Evolutionary conservation across 305 asterid species (phyloP), one percentile per base, ranked within the genome.

Genomic region (Salvia sclarea): DNA sequence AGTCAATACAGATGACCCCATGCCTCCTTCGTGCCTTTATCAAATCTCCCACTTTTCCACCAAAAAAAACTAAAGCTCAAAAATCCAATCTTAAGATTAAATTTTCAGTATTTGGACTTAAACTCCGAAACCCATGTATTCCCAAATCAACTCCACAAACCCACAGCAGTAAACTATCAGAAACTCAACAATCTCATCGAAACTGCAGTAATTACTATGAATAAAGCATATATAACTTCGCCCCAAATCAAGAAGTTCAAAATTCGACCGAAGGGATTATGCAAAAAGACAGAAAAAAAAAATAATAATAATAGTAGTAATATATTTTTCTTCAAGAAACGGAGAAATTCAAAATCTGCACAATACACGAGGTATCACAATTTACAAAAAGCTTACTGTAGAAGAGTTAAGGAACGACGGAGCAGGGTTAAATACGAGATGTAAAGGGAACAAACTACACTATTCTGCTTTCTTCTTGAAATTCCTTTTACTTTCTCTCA

Each of bases 21-120:
- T 67, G n/a, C 71, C 69, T 66, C 64, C 67, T 54, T 35, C 74
- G 67, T 16, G 59, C 72, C 79, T 79, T 49, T 12, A 7, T 55
- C 70, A 40, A 63, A 55, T 61, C 47, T 40, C 38, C 77, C 72
- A 72, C 78, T 75, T 80, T 77, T 64, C 78, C 78, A 74, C 74
- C 78, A 81, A 72, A 48, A 37, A 37, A 16, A 65, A 59, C 71
- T 69, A 57, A 61, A 76, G 76, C 69, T 59, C 45, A 71, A 81
- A 70, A 76, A 40, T 73, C 13, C 78, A 79, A 76, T 61, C 77
- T 77, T 76, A 61, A 73, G 63, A 74, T 85, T 76, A 66, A 81
- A 70, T 76, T 58, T 71, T 12, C 75, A 78, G 71, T 68, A 72
- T 72, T 77, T 67, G 64, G 68, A 78, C 85, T 79, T 66, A 68